Evolutionary conservation across 2,329 filamentous ascomycete species (phyloP), one percentile per base, ranked within the genome.

Genomic region (Spiromastix sp.): DNA sequence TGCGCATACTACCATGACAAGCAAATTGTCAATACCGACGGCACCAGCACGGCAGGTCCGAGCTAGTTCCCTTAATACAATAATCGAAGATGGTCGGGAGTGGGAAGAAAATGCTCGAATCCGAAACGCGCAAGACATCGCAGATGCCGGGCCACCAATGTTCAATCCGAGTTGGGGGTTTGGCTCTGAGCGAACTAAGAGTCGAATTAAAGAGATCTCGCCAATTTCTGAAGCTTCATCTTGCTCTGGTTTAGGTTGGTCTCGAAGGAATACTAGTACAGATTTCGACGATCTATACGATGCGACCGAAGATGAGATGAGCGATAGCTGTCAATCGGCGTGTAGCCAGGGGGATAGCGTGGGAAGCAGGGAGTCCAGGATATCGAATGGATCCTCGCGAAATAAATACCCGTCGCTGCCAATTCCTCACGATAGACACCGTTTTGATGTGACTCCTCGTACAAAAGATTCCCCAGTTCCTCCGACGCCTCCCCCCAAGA

Each of bases 251-350:
- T n/a, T 27, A 8, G 13, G 4, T 12, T 28, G 32, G 24, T n/a
- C 17, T 2, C 27, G 18, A 36, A 24, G 17, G 25, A 24, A 71
- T 43, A 83, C 74, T 46, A n/a, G n/a, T n/a, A n/a, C n/a, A n/a
- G 79, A 85, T 44, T 89, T 89, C 49, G 84, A 93, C 58, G 85
- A 93, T 49, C 65, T 94, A 32, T 94, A 94, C 57, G 83, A 91
- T 57, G 72, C 85, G 27, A 86, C 84, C 10, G 42, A 46, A 46
- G 77, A 85, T 36, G 85, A 93, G 48, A 50, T 60, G 55, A 55
- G 61, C 48, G 55, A 61, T 48, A 42, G 66, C 40, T 64, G 59
- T 36, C 61, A 58, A 55, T 77, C 48, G 49, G 65, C 50, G 51
- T 70, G 54, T 52, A 70, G 60, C 54, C 68, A 52, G 59, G 38